Evolutionary conservation across 768 basidiomycete species (phyloP).

Genomic region (Boletellus sp.): DNA sequence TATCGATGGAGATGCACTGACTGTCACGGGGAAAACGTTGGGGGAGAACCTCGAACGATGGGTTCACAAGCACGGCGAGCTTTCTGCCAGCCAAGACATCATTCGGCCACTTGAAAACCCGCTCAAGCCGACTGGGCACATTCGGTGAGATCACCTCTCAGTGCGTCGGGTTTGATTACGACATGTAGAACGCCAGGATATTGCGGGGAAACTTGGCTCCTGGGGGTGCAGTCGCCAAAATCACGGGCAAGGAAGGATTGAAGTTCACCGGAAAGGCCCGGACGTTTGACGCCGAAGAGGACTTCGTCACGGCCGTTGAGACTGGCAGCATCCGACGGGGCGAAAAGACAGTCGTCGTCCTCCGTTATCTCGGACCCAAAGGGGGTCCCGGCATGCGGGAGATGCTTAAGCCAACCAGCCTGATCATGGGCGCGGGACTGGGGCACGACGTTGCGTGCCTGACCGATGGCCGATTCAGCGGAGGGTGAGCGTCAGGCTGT

Average conservation of each 20-base stretch:
- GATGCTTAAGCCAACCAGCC: conserved; percentile 96
- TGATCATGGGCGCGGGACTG: conserved; percentile 98
- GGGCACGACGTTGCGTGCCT: conserved; percentile 95
- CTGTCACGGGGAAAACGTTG: conserved; percentile 85
- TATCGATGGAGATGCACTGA: conserved; percentile 88
- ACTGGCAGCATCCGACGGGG: conserved; percentile 85
- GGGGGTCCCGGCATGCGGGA: conserved; percentile 99
- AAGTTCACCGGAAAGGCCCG: conserved; percentile 89
- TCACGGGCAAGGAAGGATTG: conserved; percentile 93
- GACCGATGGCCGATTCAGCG: conserved; percentile 97
- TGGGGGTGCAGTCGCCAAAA: conserved; percentile 94
- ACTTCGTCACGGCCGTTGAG: conserved; percentile 85
- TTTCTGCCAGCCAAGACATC: conserved; percentile 73
- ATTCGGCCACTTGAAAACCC: conserved; percentile 85
- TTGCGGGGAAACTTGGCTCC: conserved; percentile 90
- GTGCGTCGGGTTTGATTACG: conserved; percentile 2
- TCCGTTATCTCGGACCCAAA: conserved; percentile 94
- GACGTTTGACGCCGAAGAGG: conserved; percentile 87
- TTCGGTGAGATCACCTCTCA: conserved; percentile 51
- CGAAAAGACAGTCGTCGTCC: conserved; percentile 93
- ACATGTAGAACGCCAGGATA: conserved; percentile 49
- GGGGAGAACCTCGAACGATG: conserved; percentile 92
- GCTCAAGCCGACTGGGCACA: conserved; percentile 86
- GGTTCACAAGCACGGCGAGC: conserved; percentile 75
- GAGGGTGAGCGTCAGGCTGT: conserved; percentile 64